Evolutionary conservation across 345 rosid genomes (phyloP), one percentile per base, ranked within the genome.

Genomic region (Gossypium sturtianum): DNA sequence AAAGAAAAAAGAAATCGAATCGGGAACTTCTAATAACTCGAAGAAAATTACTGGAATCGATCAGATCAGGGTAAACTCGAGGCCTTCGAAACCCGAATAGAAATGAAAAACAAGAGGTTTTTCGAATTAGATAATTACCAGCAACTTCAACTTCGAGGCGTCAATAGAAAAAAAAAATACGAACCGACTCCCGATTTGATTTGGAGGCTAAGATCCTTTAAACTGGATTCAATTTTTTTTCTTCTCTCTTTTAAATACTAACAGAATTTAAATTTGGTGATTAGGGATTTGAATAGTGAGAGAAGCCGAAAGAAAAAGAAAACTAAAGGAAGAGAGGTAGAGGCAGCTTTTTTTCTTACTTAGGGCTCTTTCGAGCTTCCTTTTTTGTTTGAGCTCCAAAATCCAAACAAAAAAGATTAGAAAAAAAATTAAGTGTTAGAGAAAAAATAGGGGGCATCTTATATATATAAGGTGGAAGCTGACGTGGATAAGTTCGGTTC

Each of bases 121-220:
- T 47, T 20, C 13, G 41, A 48, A 67, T 67, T 48, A 48, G 71
- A 19, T 9, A 48, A 67, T 67, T 67, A 67, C 71, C 71, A 48
- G 43, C 43, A 48, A 48, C 71, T 67, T 67, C 71, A 48, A 48
- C 71, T 67, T 23, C 20, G 34, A 23, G 3, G 57, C 56, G 19
- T 67, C 71, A 23, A 48, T 25, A 48, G 56, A 66, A 47, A 19
- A 38, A 27, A 63, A 38, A n/a, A 15, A 15, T 23, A 23, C 38
- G 48, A 4, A 34, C 41, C 9, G 13, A 23, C 71, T 67, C 49
- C 43, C 57, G 41, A 47, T 23, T 67, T 2, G 57, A 48, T 22
- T 67, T 16, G 71, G 22, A 48, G 20, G 70, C n/a, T 66, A 65
- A 19, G 51, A 65, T 44, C 70, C 52, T 43, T 65, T 65, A 43